Conservation (phyloP, 768 basidiomycete genomes). For the Tulasnella sp. region DNA sequence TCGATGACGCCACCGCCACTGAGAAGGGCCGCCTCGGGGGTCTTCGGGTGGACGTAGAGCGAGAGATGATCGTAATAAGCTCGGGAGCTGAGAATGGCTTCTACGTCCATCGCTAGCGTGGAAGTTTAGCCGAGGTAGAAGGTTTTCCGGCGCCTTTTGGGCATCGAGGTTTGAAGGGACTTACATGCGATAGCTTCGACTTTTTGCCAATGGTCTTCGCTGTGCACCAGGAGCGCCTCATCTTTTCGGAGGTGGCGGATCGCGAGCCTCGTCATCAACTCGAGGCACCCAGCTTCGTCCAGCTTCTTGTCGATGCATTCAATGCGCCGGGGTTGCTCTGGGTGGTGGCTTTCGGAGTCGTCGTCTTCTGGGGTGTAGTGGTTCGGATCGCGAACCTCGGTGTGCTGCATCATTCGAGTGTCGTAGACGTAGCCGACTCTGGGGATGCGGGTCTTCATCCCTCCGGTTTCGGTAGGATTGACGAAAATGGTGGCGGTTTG, state of each 20-base stretch:
- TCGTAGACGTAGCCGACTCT: conserved; percentile 83
- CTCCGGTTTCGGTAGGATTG: too few species aligned
- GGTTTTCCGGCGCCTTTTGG: conserved; percentile 14
- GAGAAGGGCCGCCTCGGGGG: conserved; percentile 76
- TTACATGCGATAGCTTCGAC: conserved; percentile 77
- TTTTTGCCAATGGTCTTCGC: conserved; percentile 87
- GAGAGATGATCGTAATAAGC: conserved; percentile 87
- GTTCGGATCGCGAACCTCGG: conserved; percentile 39
- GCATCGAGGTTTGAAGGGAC: too few species aligned
- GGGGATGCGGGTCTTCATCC: not conserved
- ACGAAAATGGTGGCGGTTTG: too few species aligned
- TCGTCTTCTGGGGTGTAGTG: conserved; percentile 41
- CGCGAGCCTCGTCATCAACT: conserved; percentile 71
- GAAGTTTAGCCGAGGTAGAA: too few species aligned
- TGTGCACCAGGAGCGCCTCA: conserved; percentile 87
- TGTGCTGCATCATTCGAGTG: conserved; percentile 79
- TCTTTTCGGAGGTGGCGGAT: conserved; percentile 68
- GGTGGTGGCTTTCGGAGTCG: conserved; percentile 45
- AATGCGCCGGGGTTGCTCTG: conserved; percentile 75
- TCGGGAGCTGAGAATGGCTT: conserved; percentile 70
- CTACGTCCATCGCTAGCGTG: conserved; percentile 60
- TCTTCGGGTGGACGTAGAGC: conserved; percentile 83
- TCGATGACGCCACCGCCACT: conserved; percentile 96
- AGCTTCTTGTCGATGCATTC: conserved; percentile 66
- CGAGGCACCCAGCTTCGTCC: conserved; percentile 52